Conservation (phyloP, 495 filamentous ascomycete genomes). For the Corynascus novoguineensis region DNA sequence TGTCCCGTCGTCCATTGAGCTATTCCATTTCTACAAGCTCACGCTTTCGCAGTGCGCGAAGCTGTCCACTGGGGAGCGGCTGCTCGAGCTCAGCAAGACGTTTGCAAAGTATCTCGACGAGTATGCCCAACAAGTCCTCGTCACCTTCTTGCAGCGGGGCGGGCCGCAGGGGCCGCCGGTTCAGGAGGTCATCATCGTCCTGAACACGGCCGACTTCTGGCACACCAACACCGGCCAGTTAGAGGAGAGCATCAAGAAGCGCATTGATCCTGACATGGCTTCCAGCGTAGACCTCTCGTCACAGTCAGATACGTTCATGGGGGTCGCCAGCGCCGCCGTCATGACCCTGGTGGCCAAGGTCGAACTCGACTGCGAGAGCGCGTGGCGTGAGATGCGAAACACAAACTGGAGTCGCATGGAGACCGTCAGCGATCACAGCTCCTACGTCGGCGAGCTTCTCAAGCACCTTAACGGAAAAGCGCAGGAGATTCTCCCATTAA, state of each 20-base stretch:
- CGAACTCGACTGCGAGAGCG: conserved; percentile 72
- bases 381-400: conserved; percentile 96
- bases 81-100: conserved; percentile 78
- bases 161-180: conserved; percentile 55
- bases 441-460: conserved; percentile 79
- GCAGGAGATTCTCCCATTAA: conserved; percentile 64
- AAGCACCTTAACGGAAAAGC: conserved; percentile 61
- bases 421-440: conserved; percentile 89
- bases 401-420: conserved; percentile 94
- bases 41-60: conserved; percentile 93
- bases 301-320: conserved; percentile 92
- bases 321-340: conserved; percentile 83
- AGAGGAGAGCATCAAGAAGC: conserved; percentile 87
- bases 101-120: conserved; percentile 92
- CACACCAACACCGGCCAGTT: conserved; percentile 86
- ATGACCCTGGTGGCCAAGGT: conserved; percentile 77
- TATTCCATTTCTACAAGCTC: conserved; percentile 93
- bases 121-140: conserved; percentile 88
- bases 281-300: conserved; percentile 78
- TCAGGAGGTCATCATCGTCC: conserved; percentile 74
- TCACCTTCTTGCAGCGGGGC: conserved; percentile 65
- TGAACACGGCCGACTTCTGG: conserved; percentile 98
- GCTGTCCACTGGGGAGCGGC: conserved; percentile 78
- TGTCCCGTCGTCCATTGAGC: conserved; percentile 87
- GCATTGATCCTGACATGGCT: conserved; percentile 72